Base-by-base conservation (phyloP, 768 basidiomycete species). In the Trametes cingulata region DNA sequence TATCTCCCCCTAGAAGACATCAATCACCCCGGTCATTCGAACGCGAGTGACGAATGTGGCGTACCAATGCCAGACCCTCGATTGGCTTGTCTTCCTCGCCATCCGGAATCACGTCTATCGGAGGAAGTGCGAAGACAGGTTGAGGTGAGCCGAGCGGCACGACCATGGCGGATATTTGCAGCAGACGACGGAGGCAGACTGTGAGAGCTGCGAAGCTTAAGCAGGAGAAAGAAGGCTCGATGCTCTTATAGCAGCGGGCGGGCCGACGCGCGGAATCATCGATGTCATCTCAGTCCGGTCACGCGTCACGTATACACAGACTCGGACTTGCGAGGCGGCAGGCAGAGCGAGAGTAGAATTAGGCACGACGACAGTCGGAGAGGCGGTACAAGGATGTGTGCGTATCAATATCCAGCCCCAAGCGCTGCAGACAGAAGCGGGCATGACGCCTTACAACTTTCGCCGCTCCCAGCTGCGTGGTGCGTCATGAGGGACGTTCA, bases 391-490 rank as follows among this genome's bases (percentile, higher is more conserved):
- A 27, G 43, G 9, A 35, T 46, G 27, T n/a, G 41, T 52, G 57
- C 40, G 48, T 43, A 47, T 47, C 49, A 43, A 24, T 29, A 51
- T 37, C 36, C 45, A 39, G 29, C 17, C 42, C 47, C 27, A 17
- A 29, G 49, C 49, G 33, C n/a, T 19, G 35, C 15, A 43, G 15
- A 51, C 36, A 20, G 22, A 25, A 8, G 29, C 17, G 24, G 27
- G 29, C 29, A 10, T 10, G 49, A 40, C 51, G 47, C 35, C 56
- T 66, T 82, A 93, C 67, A 91, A 78, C 74, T 82, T 90, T 70
- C 86, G 87, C 63, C 91, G 84, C 57, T 81, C 75, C 90, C 91
- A 93, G 69, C 91, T 93, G 67, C 3, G 58, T 27, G 27, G 13
- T 8, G 25, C 15, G 43, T 33, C 2, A 52, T 19, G 37, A 48